A percentile compares a stretch with the other conserved stretches of the same genome.
phyloP scores from a whole-genome alignment of 345 rosid species.

The Gynandropsis gynandra region DNA sequence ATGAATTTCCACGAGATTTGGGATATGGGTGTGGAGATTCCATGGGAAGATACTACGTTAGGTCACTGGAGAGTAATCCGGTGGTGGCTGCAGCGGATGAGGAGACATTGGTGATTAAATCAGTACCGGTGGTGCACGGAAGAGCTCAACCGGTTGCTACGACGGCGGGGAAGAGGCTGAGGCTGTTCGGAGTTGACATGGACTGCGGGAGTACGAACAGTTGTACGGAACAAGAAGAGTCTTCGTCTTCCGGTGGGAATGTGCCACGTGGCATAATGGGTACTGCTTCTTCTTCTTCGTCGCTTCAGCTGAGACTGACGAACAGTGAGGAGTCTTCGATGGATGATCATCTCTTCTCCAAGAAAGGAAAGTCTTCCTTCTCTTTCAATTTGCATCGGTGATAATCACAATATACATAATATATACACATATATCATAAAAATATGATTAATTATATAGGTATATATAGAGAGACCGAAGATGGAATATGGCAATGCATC shows the following conservation, averaged over 20 bases:
- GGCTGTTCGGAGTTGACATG: constrained; percentile 70
- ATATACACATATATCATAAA: constrained; percentile 6
- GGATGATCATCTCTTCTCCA: constrained; percentile 20
- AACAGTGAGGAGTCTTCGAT: too few relatives aligned
- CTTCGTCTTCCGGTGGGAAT: constrained; percentile 26
- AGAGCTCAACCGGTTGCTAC: constrained; percentile 16
- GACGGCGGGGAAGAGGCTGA: constrained; percentile 38
- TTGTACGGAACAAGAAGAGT: constrained; percentile 36
- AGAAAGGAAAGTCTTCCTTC: constrained; percentile 63
- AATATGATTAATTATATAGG: constrained; percentile 4
- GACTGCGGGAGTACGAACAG: constrained; percentile 53
- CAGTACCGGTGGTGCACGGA: constrained; percentile 39
- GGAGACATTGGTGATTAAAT: constrained; percentile 35
- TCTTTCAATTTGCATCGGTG: constrained; percentile 62
- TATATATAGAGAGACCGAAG: constrained; percentile 13
- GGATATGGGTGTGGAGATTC: constrained; percentile 15
- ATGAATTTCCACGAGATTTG: constrained; percentile 27
- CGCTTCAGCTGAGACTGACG: constrained; percentile 22
- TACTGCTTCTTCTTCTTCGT: constrained; percentile 21
- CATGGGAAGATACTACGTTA: constrained; percentile 14
- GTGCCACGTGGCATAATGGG: constrained; percentile 23
- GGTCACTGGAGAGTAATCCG: constrained; percentile 28
- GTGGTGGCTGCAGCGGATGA: constrained; percentile 18
- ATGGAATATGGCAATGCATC: not conserved
- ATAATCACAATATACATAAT: constrained; percentile 23